Evolutionary conservation across 2,329 filamentous ascomycete species (phyloP).

Genomic region (Zymoseptoria crescenta): DNA sequence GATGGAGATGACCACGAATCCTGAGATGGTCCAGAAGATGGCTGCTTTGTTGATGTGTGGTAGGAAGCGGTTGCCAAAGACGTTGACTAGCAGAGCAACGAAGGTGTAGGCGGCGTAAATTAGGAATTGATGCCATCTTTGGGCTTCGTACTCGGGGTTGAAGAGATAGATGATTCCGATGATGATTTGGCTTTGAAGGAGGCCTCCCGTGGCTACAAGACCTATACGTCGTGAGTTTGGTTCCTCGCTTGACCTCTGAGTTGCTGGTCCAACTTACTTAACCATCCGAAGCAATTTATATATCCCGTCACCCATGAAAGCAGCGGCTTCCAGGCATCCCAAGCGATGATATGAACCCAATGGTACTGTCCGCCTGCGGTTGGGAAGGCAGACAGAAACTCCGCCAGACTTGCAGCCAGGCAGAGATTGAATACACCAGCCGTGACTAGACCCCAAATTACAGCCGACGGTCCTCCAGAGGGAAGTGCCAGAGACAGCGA

Average conservation of each 20-base stretch:
- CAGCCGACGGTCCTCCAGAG: constrained; percentile 61
- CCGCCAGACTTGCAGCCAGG: constrained; percentile 60
- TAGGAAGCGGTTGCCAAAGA: constrained; percentile 54
- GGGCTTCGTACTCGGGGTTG: constrained; percentile 48
- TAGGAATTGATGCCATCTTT: constrained; percentile 65
- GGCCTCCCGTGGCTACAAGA: constrained; percentile 58
- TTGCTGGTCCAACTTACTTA: constrained; percentile 26
- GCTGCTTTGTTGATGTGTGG: constrained; percentile 61
- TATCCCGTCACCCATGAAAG: constrained; percentile 65
- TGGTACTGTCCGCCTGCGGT: constrained; percentile 55
- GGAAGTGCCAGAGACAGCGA: constrained; percentile 56
- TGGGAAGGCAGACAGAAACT: constrained; percentile 51
- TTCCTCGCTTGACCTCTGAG: neutral
- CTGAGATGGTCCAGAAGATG: constrained; percentile 62
- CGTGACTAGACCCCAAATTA: constrained; percentile 61
- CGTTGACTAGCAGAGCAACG: constrained; percentile 56
- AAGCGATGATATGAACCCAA: constrained; percentile 61
- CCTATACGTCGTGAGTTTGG: constrained; percentile 27
- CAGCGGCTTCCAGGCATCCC: constrained; percentile 51
- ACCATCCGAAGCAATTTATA: constrained; percentile 67
- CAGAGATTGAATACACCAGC: constrained; percentile 60
- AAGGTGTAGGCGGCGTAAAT: constrained; percentile 61
- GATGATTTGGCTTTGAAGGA: constrained; percentile 60
- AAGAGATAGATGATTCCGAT: constrained; percentile 57
- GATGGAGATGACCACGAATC: constrained; percentile 63